Conservation (phyloP, 2,329 filamentous ascomycete genomes). For the Nemania sp. region DNA sequence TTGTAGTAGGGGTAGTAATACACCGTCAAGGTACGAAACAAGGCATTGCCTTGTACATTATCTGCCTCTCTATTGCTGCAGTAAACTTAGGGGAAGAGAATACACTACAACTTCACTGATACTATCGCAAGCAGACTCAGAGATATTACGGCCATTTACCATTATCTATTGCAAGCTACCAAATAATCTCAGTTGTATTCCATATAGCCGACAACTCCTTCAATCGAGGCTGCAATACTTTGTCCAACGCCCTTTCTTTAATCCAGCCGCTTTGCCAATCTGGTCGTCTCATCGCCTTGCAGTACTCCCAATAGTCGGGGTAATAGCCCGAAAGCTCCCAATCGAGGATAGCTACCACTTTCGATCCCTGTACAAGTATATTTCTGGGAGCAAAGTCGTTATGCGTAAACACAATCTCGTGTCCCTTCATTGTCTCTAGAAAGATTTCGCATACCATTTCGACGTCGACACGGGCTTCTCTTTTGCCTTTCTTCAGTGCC, state of each 20-base stretch:
- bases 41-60: no score
- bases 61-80: no score
- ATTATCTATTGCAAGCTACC: slow-evolving; percentile 19
- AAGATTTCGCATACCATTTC: slow-evolving; percentile 28
- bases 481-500: slow-evolving; percentile 22
- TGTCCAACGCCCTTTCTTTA: slow-evolving; percentile 29
- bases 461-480: slow-evolving; percentile 12
- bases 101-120: no score
- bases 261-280: slow-evolving; percentile 34
- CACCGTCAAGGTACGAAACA: no score
- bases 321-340: slow-evolving; percentile 39
- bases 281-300: slow-evolving; percentile 32
- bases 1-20: no score
- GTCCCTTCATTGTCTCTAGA: slow-evolving; percentile 27
- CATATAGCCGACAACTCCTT: slow-evolving; percentile 34
- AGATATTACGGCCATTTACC: slow-evolving; percentile 5
- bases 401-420: slow-evolving; percentile 36
- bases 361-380: slow-evolving; percentile 34
- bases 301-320: slow-evolving; percentile 40
- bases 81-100: no score
- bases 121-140: background rate
- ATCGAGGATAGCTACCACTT: slow-evolving; percentile 37
- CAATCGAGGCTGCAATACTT: slow-evolving; percentile 24
- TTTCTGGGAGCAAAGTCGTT: slow-evolving; percentile 37
- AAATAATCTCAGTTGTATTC: slow-evolving; percentile 31